Evolutionary conservation across 768 basidiomycete species (phyloP).

Genomic region (Trichaptum fuscoviolaceum): DNA sequence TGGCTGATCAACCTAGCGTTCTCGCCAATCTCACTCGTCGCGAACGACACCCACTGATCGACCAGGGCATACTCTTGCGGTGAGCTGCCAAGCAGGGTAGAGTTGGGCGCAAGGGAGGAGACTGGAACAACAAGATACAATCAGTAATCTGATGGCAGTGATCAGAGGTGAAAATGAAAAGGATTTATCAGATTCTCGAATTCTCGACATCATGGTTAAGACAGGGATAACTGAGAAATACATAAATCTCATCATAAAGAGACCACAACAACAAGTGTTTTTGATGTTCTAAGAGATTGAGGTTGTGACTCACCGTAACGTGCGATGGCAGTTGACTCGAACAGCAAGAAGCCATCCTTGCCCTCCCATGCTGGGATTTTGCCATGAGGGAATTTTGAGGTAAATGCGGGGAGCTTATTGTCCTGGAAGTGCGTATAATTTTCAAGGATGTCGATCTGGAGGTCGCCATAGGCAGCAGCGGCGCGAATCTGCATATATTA

Average conservation of each 20-base stretch:
- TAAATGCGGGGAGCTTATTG: conserved; percentile 68
- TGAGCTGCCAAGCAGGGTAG: conserved; percentile 65
- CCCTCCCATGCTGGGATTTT: conserved; percentile 84
- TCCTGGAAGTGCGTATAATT: conserved; percentile 55
- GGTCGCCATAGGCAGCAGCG: conserved; percentile 52
- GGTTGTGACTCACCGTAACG: conserved; percentile 70
- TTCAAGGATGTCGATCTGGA: conserved; percentile 49
- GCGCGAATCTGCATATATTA: conserved; percentile 38
- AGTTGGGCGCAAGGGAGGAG: conserved; percentile 69
- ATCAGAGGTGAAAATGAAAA: conserved; percentile 5
- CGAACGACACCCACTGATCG: conserved; percentile 81
- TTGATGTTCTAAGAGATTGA: background rate
- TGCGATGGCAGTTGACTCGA: conserved; percentile 77
- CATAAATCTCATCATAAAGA: conserved; percentile 34
- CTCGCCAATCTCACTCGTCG: conserved; percentile 56
- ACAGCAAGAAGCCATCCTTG: conserved; percentile 70
- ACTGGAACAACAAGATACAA: conserved; percentile 43
- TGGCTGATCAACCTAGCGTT: conserved; percentile 32
- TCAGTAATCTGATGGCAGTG: conserved; percentile 10
- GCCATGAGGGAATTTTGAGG: conserved; percentile 70
- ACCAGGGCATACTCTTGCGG: conserved; percentile 66
- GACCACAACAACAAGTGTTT: conserved; percentile 18
- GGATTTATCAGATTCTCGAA: conserved; percentile 32
- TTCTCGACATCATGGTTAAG: conserved; percentile 59
- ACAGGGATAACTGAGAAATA: conserved; percentile 66